Evolutionary conservation across 352 stramenopile genomes (phyloP).

Genomic region (Peronospora tabacina): DNA sequence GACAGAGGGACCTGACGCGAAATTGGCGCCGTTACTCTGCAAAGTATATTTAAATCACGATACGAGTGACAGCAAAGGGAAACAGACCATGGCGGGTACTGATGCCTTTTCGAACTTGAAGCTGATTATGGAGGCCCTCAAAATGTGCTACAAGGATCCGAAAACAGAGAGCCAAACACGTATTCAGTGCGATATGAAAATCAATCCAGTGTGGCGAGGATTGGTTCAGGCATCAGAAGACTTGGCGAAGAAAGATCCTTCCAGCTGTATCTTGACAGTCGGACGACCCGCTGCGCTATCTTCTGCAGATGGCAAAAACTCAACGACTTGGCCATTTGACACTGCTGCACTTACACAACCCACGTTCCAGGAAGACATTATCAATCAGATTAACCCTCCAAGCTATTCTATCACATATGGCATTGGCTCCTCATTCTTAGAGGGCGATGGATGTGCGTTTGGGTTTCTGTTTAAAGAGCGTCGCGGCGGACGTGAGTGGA

Average conservation of each 20-base stretch:
- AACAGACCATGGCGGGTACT: slow-evolving; percentile 40
- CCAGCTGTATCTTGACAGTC: slow-evolving; percentile 51
- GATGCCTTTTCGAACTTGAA: slow-evolving; percentile 77
- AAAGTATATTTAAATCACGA: slow-evolving; percentile 45
- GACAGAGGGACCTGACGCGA: slow-evolving; percentile 42
- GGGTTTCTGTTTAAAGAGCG: slow-evolving; percentile 81
- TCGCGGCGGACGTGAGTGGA: slow-evolving; percentile 52
- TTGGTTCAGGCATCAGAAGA: slow-evolving; percentile 49
- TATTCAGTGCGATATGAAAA: slow-evolving; percentile 45
- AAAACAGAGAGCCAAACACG: slow-evolving; percentile 68
- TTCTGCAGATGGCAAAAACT: slow-evolving; percentile 20
- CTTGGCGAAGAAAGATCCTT: slow-evolving; percentile 38
- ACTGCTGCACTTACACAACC: slow-evolving; percentile 38
- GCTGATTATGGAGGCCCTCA: slow-evolving; percentile 69
- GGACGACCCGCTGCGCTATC: slow-evolving; percentile 28
- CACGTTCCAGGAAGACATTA: slow-evolving; percentile 82
- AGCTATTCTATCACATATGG: slow-evolving; percentile 76
- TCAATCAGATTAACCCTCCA: slow-evolving; percentile 81
- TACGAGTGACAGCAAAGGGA: slow-evolving; percentile 19
- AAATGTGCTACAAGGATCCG: slow-evolving; percentile 64
- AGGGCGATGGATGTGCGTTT: slow-evolving; percentile 77
- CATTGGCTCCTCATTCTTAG: slow-evolving; percentile 80
- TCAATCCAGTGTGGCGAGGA: slow-evolving; percentile 46
- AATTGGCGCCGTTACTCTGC: slow-evolving; percentile 52
- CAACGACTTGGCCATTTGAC: slow-evolving; percentile 20